These are phyloP conservation scores for Cylindrotheca closterium DNA, from an alignment of 108 stramenopile genomes.

Conservation along the genomic window DNA sequence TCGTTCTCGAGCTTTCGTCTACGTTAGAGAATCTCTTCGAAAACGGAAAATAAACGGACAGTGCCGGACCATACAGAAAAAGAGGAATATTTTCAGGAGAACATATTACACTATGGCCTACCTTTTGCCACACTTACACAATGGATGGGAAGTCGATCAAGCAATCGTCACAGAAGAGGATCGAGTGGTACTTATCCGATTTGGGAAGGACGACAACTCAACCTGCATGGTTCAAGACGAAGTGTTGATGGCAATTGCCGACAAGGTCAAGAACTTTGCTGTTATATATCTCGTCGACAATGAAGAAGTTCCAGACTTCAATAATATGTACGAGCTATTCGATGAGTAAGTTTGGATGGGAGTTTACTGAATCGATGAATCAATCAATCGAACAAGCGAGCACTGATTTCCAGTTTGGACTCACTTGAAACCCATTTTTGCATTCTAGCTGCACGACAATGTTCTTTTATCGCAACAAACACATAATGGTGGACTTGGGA, in stretches of 20 bases:
- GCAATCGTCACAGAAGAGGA: constrained; percentile 98
- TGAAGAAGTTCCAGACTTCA: constrained; percentile 98
- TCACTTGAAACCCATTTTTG: no score
- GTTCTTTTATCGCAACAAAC: constrained; percentile 98
- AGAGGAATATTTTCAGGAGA: no score
- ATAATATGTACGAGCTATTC: constrained; percentile 98
- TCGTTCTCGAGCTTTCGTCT: no score
- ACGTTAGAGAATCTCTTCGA: no score
- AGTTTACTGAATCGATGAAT: no score
- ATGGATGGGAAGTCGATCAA: constrained; percentile 99
- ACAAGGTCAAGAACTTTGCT: constrained; percentile 98
- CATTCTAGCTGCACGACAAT: constrained; percentile 84
- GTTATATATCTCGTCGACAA: constrained; percentile 98
- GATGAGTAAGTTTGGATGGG: no score
- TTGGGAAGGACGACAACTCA: constrained; percentile 95
- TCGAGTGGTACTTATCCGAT: constrained; percentile 96
- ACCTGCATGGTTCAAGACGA: constrained; percentile 99
- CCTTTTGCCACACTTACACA: constrained; percentile 92
- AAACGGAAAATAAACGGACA: no score
- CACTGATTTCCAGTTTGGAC: no score
- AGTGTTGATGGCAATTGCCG: constrained; percentile 84
- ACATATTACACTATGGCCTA: no score
- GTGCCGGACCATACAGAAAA: no score
- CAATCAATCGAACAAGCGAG: no score
- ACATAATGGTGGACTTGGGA: constrained; percentile 98